Evolutionary conservation across 345 rosid species (phyloP).

Genomic region (Odontarrhena argentea): DNA sequence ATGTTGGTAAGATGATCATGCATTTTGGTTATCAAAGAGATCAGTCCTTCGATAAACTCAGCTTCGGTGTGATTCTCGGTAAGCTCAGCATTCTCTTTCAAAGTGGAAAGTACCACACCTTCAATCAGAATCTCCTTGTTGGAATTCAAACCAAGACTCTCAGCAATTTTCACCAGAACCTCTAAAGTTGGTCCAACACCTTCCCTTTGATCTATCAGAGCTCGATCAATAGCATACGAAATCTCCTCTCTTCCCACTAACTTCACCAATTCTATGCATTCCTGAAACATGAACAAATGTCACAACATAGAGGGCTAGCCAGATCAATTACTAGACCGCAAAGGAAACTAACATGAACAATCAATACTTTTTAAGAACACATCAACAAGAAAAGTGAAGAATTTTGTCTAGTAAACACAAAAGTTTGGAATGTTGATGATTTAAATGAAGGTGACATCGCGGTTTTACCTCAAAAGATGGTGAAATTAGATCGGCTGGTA

Average conservation of each 20-base stretch:
- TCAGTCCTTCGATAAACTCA: constrained; percentile 62
- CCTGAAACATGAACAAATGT: constrained; percentile 51
- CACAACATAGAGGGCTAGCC: background rate
- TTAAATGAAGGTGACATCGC: constrained; percentile 6
- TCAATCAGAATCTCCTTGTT: constrained; percentile 89
- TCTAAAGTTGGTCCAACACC: constrained; percentile 61
- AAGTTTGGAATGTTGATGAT: background rate
- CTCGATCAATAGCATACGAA: constrained; percentile 54
- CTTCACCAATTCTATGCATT: constrained; percentile 64
- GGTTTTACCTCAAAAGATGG: constrained; percentile 74
- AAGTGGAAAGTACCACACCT: constrained; percentile 75
- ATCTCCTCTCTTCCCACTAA: constrained; percentile 55
- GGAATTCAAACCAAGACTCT: constrained; percentile 69
- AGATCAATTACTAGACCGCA: background rate
- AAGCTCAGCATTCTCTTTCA: constrained; percentile 83
- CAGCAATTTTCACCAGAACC: constrained; percentile 64
- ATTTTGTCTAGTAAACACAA: too few relatives aligned
- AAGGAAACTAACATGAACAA: background rate
- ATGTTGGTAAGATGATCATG: constrained; percentile 63
- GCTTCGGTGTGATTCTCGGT: constrained; percentile 59
- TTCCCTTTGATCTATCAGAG: constrained; percentile 57
- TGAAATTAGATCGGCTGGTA: constrained; percentile 68
- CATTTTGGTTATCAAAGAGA: constrained; percentile 60
- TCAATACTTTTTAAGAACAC: too few relatives aligned
- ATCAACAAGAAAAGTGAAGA: too few relatives aligned